Base-by-base conservation (phyloP, 305 asterid species). In the Solanum hybrid region DNA sequence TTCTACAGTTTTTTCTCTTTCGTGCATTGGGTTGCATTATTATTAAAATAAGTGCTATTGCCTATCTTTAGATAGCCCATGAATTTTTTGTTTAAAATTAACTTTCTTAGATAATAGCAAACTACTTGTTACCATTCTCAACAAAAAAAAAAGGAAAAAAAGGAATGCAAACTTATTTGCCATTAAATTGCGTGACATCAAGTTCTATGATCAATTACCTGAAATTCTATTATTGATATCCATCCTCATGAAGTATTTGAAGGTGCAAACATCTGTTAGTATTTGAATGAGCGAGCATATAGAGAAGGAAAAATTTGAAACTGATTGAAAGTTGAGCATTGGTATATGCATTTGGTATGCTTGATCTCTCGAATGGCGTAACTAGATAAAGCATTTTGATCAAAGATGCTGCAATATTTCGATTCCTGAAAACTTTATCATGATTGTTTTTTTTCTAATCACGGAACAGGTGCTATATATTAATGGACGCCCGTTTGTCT, bases 401-500 rank as follows among this genome's bases (percentile, higher is more conserved):
- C 45, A 41, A 79, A 45, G 65, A 33, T 51, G 45, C 65, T 89
- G 90, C 87, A 79, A 13, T 61, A 79, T 68, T 38, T 79, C 22
- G 14, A 34, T 89, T 29, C 34, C 41, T 37, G 65, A 89, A 61
- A 57, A 79, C 39, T 24, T 68, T 90, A 82, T 39, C 87, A 88
- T 68, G 86, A 91, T 83, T 90, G 26, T 76, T 90, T 72, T 27
- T 78, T 90, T 83, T 86, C 70, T 90, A 77, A 82, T 88, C 80
- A 45, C 91, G 94, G 89, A 92, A 89, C 96, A 97, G 99, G 99
- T 97, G 91, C 90, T 97, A 89, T 97, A 97, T 93, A 96, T 97
- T 88, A 97, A 97, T 92, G 94, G 98, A 76, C 99, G 99, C 68
- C 99, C 99, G 90, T 97, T 97, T 94, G 99, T 97, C 86, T 95